Conservation (phyloP, 1,139 yeast species). For the Diutina catenulata region DNA sequence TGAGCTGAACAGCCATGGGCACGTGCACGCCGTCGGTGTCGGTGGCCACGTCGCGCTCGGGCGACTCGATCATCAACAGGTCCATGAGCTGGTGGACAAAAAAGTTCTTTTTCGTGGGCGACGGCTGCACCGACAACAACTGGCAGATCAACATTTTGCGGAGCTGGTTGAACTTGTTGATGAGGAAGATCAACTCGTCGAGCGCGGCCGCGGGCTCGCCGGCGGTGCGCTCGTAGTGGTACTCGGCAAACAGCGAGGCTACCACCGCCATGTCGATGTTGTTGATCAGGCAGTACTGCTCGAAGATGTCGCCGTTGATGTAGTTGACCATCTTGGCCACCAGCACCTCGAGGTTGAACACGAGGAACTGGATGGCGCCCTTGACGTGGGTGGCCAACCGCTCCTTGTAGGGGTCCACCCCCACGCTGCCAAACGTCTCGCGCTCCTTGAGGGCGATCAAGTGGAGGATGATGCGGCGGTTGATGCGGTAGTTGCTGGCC, state of each 20-base stretch:
- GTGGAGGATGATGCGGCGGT: conserved; percentile 24
- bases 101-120: conserved; percentile 18
- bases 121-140: conserved; percentile 26
- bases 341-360: conserved; percentile 18
- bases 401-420: background rate
- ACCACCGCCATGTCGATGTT: conserved; percentile 13
- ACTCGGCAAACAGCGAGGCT: conserved; percentile 7
- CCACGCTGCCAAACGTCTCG: conserved; percentile 13
- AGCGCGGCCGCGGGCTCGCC: conserved; percentile 9
- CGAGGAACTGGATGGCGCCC: conserved; percentile 13
- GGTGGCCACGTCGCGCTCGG: background rate
- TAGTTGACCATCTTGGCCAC: conserved; percentile 22
- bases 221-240: conserved; percentile 7
- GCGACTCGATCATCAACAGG: conserved; percentile 11
- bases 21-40: too few relatives aligned
- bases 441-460: conserved; percentile 23
- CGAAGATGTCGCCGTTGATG: conserved; percentile 27
- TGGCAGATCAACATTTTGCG: conserved; percentile 30
- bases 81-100: conserved; percentile 16
- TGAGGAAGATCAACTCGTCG: conserved; percentile 11
- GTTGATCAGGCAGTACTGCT: conserved; percentile 30
- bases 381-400: conserved; percentile 7
- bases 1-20: background rate
- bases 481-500: conserved; percentile 24
- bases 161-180: conserved; percentile 24